A percentile compares a stretch with the other conserved stretches of the same genome.
These are phyloP conservation scores for Trametes cubensis DNA, from an alignment of 768 basidiomycete species.

Conservation along the genomic window DNA sequence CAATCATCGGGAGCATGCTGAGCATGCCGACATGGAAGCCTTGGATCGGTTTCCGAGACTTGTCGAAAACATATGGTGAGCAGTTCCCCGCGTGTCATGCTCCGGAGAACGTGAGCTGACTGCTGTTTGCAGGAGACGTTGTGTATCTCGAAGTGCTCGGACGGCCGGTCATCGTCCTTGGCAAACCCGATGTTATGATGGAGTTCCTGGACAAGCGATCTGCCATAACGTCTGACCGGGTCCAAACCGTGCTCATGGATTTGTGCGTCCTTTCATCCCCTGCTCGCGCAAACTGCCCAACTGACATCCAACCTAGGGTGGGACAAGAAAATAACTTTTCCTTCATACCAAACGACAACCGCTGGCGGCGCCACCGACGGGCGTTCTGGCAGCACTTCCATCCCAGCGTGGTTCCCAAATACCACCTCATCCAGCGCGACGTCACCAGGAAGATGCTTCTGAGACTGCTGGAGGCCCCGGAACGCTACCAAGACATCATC, in stretches of 20 bases:
- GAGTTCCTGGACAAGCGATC: slow-evolving; percentile 35
- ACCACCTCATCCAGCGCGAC: background rate
- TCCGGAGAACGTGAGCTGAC: background rate
- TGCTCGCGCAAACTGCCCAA: background rate
- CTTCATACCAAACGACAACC: slow-evolving; percentile 5
- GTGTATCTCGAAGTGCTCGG: slow-evolving; percentile 9
- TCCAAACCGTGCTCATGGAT: background rate
- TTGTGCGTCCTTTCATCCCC: background rate
- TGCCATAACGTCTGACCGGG: slow-evolving; percentile 33
- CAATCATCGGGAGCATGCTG: slow-evolving; percentile 1
- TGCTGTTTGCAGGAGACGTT: slow-evolving; percentile 1
- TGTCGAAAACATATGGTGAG: slow-evolving; percentile 1
- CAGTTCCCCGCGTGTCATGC: no score
- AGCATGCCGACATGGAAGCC: background rate
- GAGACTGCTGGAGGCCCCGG: slow-evolving; percentile 9
- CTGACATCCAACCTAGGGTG: background rate
- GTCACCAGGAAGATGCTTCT: slow-evolving; percentile 12
- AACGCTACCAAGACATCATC: background rate
- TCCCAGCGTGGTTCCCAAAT: background rate
- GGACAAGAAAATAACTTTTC: slow-evolving; percentile 11
- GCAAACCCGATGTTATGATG: slow-evolving; percentile 25
- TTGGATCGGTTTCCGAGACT: background rate
- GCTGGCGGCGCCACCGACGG: slow-evolving; percentile 15
- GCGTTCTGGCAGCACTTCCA: slow-evolving; percentile 17
- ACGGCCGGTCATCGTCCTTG: slow-evolving; percentile 26